Evolutionary conservation across 2,329 filamentous ascomycete species (phyloP), one percentile per base, ranked within the genome.

Genomic region (Exophiala mesophila): DNA sequence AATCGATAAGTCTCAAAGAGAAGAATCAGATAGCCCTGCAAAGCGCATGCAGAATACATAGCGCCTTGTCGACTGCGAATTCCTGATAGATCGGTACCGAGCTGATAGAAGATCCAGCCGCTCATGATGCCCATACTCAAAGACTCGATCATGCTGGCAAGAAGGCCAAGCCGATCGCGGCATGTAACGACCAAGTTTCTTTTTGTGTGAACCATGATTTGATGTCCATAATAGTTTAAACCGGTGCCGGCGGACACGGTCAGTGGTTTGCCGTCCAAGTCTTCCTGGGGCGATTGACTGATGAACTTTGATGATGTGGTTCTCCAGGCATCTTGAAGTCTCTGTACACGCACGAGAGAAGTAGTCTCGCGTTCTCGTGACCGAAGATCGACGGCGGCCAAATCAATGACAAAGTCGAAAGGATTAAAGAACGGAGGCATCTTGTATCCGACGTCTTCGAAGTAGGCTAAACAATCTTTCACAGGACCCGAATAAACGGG

Each of bases 1-100:
- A 89, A 65, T 3, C 85, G 78, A 55, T 86, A 89, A 0, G 78
- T 80, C 60, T 89, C 85, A 48, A 85, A 88, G 9, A 88, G 69
- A 8, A 89, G 69, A 36, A 88, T 81, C 3, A 89, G 70, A 56
- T 89, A 89, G 1, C 83, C 83, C 56, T 89, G 85, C 4, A 89
- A 68, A 3, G 77, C 82, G 5, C 82, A 73, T 0, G 82, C 78
- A 2, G 77, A 85, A 54, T 88, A 89, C 0, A 89, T 63, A 4
- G 81, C 82, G 36, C 83, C 85, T 59, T 88, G 68, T 2, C 84
- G 73, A 18, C 83, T 88, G 17, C 84, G 74, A 35, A 89, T 88
- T 0, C 85, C 85, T 1, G 82, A 70, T 34, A 83, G 75, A 43
- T 81, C 82, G 8, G 77, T 71, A 2, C 76, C 74, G 0, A 88